Evolutionary conservation across 1,284 basidiomycete species (phyloP), one percentile per base, ranked within the genome.

Genomic region (Pascua guehoae): DNA sequence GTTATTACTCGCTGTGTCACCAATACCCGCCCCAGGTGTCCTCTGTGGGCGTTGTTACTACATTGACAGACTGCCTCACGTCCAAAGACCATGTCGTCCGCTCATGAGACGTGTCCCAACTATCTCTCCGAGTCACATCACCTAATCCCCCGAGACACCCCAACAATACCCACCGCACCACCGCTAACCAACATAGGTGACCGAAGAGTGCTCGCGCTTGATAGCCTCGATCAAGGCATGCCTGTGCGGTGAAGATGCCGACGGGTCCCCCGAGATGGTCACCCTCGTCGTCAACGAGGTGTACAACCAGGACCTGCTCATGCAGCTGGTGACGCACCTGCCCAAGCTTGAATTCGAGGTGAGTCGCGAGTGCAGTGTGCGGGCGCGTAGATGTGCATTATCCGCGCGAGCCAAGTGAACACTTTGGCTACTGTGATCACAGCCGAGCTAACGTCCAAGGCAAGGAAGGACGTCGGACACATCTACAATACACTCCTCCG

Each of bases 401-500:
- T 15, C 41, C 41, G 41, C 41, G 14, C 41, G 14, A 8, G 41
- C 14, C 41, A 15, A 15, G 41, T 16, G 24, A 32, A 32, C 24
- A 3, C 12, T 4, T 8, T 17, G 37, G 14, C 51, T 12, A 18
- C 37, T 5, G n/a, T 7, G 8, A 16, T 47, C 12, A 8, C 45
- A 16, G 40, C 40, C 9, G 40, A 2, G 51, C 44, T 47, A 45
- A 47, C 40, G 24, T 17, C 17, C 53, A 81, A 81, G 80, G 80
- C 82, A 7, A 78, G 81, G 50, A 98, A 98, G 79, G 96, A 98
- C 69, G 91, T 95, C 37, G 90, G 94, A 0, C 91, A 94, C 77
- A 95, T 98, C 69, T 98, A 96, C 83, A 95, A 90, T 78, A 89
- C 89, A 66, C 85, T 99, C n/a, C 81, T 98, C 4, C 85, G 94